Percentiles rank a stretch among this genome's conserved stretches.
phyloP scores from a whole-genome alignment of 2,329 filamentous ascomycete genomes.

The Apiospora arundinis region DNA sequence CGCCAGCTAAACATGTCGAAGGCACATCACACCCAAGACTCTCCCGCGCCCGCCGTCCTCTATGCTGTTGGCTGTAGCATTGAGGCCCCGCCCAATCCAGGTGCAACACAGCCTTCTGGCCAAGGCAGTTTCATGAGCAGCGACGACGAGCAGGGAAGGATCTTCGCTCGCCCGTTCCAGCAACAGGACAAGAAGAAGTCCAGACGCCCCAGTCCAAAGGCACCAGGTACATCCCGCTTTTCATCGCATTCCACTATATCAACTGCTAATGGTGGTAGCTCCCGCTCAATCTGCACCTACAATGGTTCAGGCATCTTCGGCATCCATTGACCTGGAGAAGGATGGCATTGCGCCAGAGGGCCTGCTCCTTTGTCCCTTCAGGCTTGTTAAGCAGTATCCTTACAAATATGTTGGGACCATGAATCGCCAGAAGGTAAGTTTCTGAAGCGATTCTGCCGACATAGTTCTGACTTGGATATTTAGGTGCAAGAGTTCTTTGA shows the following conservation, averaged over 20 bases:
- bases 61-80: background rate
- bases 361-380: slow-evolving; percentile 54
- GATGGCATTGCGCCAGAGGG: slow-evolving; percentile 37
- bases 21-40: background rate
- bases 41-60: background rate
- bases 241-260: background rate
- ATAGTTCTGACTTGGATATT: background rate
- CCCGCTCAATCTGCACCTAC: background rate
- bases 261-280: background rate
- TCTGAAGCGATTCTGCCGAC: background rate
- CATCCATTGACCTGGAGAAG: slow-evolving; percentile 28
- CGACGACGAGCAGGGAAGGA: background rate
- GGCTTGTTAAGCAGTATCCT: slow-evolving; percentile 63
- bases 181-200: background rate
- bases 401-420: slow-evolving; percentile 61
- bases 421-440: slow-evolving; percentile 56
- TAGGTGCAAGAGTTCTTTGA: slow-evolving; percentile 61
- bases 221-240: background rate
- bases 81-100: background rate
- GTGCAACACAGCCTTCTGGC: background rate
- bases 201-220: background rate
- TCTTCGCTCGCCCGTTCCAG: background rate
- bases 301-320: background rate
- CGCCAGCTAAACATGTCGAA: background rate
- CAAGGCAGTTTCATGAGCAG: background rate